Evolutionary conservation across 371 early-diverging fungal species (phyloP), one percentile per base, ranked within the genome.

Genomic region (Fennellomyces sp.): DNA sequence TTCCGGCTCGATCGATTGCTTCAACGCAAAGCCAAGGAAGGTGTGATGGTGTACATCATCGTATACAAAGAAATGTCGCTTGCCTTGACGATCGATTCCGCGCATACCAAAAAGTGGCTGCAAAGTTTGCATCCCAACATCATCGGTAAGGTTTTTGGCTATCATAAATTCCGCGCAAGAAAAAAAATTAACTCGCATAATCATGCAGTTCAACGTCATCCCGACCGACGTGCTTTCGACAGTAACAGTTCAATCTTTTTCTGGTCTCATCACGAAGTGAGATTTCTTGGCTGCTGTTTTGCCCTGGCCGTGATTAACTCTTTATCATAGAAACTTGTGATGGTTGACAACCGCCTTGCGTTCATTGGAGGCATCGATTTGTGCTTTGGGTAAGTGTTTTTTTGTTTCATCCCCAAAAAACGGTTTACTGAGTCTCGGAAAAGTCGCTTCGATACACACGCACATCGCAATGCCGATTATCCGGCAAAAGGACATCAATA

Each of bases 301-400:
- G 28, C 2, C 19, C 6, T 12, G 1, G 12, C 28, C 13, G 26
- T 17, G 5, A 17, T 13, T 21, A 19, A 36, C 31, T n/a, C 28
- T 57, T 15, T 29, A 27, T 2, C 27, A 7, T 68, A 95, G 81
- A 97, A 97, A 85, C 86, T 94, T 25, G 89, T 90, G 2, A 82
- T 95, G 2, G 81, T 97, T 1, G 97, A 97, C 72, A 82, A 88
- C 58, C 78, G 85, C 28, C 66, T 94, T 48, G 95, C 92, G 10
- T 97, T 93, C 62, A 82, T 94, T 38, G 97, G 97, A 52, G 97
- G 97, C 0, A 78, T 97, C 28, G 97, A 97, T 66, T 69, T 95
- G 56, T 96, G 96, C 75, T 91, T 90, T 73, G 97, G 81, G 78
- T 78, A 76, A 61, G 35, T 2, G 26, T 39, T 51, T 28, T 52